Evolutionary conservation across 495 filamentous ascomycete species (phyloP).

Genomic region (Neurospora tetraspora): DNA sequence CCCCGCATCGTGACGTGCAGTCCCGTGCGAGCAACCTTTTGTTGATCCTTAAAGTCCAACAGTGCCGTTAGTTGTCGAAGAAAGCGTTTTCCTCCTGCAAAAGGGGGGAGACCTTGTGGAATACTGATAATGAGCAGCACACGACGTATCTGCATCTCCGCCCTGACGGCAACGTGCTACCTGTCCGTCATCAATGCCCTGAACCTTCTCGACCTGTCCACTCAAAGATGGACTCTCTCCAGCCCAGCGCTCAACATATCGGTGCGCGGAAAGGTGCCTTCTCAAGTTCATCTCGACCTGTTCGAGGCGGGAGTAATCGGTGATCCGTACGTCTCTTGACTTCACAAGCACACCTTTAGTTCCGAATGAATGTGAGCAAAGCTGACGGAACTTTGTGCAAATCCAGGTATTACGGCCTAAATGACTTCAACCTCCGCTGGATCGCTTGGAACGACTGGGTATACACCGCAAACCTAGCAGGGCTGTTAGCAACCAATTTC

Average conservation of each 20-base stretch:
- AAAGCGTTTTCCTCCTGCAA: no score
- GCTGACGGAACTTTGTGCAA: no score
- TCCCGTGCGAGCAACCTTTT: no score
- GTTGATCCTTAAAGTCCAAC: no score
- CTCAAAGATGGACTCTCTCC: constrained; percentile 45
- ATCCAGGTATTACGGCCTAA: constrained; percentile 38
- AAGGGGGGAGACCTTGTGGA: no score
- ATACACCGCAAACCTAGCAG: constrained; percentile 42
- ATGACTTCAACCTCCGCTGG: constrained; percentile 56
- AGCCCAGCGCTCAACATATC: constrained; percentile 42
- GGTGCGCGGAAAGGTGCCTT: constrained; percentile 51
- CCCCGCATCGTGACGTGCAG: no score
- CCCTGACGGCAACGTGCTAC: not conserved
- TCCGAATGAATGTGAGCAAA: no score
- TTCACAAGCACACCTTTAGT: no score
- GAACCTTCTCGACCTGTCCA: constrained; percentile 42
- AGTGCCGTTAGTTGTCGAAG: no score
- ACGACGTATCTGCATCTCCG: not conserved
- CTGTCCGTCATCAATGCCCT: constrained; percentile 12
- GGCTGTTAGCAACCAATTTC: constrained; percentile 31
- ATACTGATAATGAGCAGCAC: not conserved
- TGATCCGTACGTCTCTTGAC: constrained; percentile 36
- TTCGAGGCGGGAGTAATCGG: constrained; percentile 41
- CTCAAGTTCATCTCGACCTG: constrained; percentile 54
- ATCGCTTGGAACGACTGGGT: constrained; percentile 52